Evolutionary conservation across 2,329 filamentous ascomycete genomes (phyloP), one percentile per base, ranked within the genome.

Genomic region (Teratosphaeria epicoccoides): DNA sequence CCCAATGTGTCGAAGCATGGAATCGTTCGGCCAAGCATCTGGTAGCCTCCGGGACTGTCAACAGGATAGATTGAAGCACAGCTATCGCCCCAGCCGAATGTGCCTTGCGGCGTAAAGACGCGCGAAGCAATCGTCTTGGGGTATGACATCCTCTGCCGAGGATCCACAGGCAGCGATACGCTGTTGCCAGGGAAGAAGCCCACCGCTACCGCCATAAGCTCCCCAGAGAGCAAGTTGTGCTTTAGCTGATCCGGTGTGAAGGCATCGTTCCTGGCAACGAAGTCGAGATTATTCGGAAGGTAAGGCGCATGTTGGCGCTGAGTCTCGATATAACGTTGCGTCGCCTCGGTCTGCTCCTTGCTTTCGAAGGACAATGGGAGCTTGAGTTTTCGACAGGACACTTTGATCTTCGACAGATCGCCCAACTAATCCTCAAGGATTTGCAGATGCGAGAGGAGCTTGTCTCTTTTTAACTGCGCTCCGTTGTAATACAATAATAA

Each of bases 301-400:
- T 82, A 85, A 0, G 78, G 75, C 0, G 82, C 82, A 47, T 80
- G 75, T 1, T 76, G 73, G 6, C 82, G 73, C 55, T 82, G 80
- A 0, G 80, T 83, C 23, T 77, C 77, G 61, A 77, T 77, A 63
- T 85, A 85, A 3, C 81, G 73, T 45, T 78, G 68, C 0, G 81
- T 74, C 0, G 81, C 80, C 28, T 77, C 73, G 20, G 72, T 62
- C 54, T 73, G 70, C 14, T 68, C 66, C 52, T 68, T 68, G 43
- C 65, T 69, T 43, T 72, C 67, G 58, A 73, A 74, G 10, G 68
- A 68, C 24, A 74, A 63, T 0, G 71, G 71, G 1, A 74, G 67
- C 40, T 62, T 68, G 64, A 73, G 72, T 22, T 68, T 60, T 33
- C 71, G 68, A 5, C 68, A 70, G 1, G 71, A 69, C 0, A 74